Percentiles rank a stretch among this genome's conserved stretches.
Conservation (phyloP, 2,329 filamentous ascomycete species). For the Fusarium brevicatenulatum region DNA sequence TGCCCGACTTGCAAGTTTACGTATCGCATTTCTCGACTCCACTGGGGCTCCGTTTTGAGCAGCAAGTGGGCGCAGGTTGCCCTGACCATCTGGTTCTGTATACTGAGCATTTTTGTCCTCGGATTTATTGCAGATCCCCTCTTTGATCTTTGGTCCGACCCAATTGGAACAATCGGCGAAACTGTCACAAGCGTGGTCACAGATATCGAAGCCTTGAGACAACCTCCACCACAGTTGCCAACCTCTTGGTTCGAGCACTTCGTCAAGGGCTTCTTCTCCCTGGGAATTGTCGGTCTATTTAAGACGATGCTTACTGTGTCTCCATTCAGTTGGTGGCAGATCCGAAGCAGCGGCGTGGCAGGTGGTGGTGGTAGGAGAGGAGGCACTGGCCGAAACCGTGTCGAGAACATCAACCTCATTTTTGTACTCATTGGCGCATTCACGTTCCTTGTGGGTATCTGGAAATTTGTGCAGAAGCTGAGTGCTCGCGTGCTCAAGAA, state of each 20-base stretch:
- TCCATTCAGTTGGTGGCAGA: constrained; percentile 80
- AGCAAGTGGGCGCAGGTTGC: constrained; percentile 73
- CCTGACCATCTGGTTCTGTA: constrained; percentile 77
- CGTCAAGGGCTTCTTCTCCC: constrained; percentile 86
- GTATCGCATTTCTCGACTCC: constrained; percentile 82
- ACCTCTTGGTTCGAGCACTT: constrained; percentile 84
- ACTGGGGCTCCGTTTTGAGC: constrained; percentile 76
- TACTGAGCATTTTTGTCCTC: constrained; percentile 79
- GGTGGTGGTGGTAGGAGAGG: constrained; percentile 63
- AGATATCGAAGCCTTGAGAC: constrained; percentile 51
- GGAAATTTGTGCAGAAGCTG: constrained; percentile 81
- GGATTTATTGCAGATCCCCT: constrained; percentile 95
- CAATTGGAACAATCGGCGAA: constrained; percentile 69
- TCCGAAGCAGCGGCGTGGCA: constrained; percentile 70
- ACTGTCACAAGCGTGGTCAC: constrained; percentile 59
- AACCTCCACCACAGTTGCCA: constrained; percentile 58
- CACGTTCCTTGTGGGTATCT: constrained; percentile 85
- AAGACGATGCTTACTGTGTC: constrained; percentile 81
- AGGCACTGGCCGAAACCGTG: constrained; percentile 77
- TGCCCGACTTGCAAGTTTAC: constrained; percentile 89
- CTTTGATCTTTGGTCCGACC: constrained; percentile 87
- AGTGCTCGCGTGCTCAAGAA: constrained; percentile 78
- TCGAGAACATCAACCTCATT: constrained; percentile 81
- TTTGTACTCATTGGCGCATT: constrained; percentile 82
- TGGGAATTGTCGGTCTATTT: constrained; percentile 85